Percentiles rank a stretch among this genome's conserved stretches.
Conservation (phyloP, 306 rosid species). For the Quercus gilva region DNA sequence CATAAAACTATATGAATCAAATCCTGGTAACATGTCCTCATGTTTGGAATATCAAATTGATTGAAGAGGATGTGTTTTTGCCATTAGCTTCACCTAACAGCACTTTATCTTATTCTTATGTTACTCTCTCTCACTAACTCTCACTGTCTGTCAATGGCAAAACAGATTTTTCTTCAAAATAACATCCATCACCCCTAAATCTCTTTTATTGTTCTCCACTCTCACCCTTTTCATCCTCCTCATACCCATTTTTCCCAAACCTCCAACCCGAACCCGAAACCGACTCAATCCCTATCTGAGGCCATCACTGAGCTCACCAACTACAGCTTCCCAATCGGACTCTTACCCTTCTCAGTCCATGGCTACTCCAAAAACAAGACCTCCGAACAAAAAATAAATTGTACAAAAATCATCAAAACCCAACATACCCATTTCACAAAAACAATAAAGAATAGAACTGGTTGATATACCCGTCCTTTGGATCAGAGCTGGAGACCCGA, state of each 20-base stretch:
- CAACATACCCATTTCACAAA: neutral
- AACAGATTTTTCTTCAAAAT: no score
- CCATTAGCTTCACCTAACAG: no score
- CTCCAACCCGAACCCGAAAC: conserved; percentile 34
- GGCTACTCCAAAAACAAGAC: conserved; percentile 49
- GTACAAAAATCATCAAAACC: neutral
- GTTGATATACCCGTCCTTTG: conserved; percentile 69
- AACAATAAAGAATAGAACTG: neutral
- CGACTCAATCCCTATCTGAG: conserved; percentile 19
- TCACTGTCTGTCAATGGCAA: no score
- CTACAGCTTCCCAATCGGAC: conserved; percentile 87
- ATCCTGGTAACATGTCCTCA: no score
- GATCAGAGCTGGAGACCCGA: conserved; percentile 87
- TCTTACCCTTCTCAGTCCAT: conserved; percentile 59
- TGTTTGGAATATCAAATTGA: neutral
- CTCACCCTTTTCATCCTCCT: conserved; percentile 29
- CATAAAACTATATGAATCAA: neutral
- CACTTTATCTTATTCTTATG: no score
- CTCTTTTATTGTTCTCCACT: conserved; percentile 11
- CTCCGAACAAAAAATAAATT: conserved; percentile 23
- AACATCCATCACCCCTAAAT: conserved; percentile 35
- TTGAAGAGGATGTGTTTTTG: no score
- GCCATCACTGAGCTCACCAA: conserved; percentile 68
- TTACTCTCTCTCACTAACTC: no score
- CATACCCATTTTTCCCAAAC: conserved; percentile 43